Evolutionary conservation across 345 rosid genomes (phyloP).

Genomic region (Heritiera littoralis): DNA sequence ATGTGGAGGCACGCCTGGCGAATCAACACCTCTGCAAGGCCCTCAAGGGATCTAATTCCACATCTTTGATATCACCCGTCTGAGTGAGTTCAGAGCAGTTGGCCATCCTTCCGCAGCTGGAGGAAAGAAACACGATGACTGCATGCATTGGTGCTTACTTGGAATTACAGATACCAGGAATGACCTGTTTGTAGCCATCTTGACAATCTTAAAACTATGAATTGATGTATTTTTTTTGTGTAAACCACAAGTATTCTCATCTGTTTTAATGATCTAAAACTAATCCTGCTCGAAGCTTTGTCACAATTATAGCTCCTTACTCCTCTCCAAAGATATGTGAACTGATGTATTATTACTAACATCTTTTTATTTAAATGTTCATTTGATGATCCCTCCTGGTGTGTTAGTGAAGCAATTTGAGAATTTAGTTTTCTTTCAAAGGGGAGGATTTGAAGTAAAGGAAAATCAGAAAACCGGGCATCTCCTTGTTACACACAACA

Average conservation of each 20-base stretch:
- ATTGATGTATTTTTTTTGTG: not conserved
- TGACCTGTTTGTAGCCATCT: slow-evolving; percentile 57
- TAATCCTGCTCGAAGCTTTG: too few species aligned
- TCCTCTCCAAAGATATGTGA: too few species aligned
- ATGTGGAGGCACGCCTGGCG: slow-evolving; percentile 69
- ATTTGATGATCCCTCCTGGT: too few species aligned
- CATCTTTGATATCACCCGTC: slow-evolving; percentile 65
- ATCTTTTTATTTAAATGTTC: too few species aligned
- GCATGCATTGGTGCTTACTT: slow-evolving; percentile 99
- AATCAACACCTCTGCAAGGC: slow-evolving; percentile 61
- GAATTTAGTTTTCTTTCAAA: not conserved
- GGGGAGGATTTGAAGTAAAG: not conserved
- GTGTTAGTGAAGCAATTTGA: too few species aligned
- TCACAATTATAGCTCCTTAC: too few species aligned
- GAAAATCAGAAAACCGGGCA: not conserved
- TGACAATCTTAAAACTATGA: slow-evolving; percentile 13
- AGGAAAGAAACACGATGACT: slow-evolving; percentile 79
- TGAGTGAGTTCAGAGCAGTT: slow-evolving; percentile 94
- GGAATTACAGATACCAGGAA: slow-evolving; percentile 90
- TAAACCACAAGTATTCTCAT: too few species aligned
- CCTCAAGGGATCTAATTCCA: slow-evolving; percentile 56
- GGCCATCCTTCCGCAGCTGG: slow-evolving; percentile 85
- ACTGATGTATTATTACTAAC: not conserved
- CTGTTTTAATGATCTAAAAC: too few species aligned
- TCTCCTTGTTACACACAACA: not conserved